Evolutionary conservation across 2,329 filamentous ascomycete genomes (phyloP).

Genomic region (Waltergamsia citrina): DNA sequence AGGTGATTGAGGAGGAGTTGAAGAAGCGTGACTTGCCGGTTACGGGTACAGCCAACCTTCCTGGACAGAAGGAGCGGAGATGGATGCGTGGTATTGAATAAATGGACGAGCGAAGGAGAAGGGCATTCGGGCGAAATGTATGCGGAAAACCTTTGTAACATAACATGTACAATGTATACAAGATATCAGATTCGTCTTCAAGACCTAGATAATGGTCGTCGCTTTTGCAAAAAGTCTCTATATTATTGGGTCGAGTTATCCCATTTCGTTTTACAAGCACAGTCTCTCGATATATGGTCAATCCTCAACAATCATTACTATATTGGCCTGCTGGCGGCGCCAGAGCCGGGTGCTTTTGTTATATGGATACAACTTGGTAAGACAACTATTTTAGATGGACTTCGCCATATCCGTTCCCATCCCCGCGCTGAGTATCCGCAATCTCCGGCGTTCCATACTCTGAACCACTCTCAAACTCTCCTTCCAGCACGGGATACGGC

Average conservation of each 20-base stretch:
- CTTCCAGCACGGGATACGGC: slow-evolving; percentile 2
- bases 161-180: neutral
- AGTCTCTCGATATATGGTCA: no score
- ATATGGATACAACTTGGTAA: no score
- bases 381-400: neutral
- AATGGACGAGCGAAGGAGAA: neutral
- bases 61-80: slow-evolving; percentile 31
- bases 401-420: slow-evolving; percentile 4
- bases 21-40: slow-evolving; percentile 50
- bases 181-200: no score
- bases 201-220: no score
- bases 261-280: no score
- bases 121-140: neutral
- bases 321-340: no score
- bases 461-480: neutral
- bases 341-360: no score
- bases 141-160: neutral
- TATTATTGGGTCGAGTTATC: no score
- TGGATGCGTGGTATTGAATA: slow-evolving; percentile 24
- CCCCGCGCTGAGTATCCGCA: slow-evolving; percentile 1
- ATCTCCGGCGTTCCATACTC: neutral
- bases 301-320: no score
- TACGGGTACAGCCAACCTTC: slow-evolving; percentile 30
- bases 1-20: slow-evolving; percentile 67
- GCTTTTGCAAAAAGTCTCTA: no score